Percentiles rank a stretch among this genome's conserved stretches.
Evolutionary conservation across 2,329 filamentous ascomycete genomes (phyloP).

Genomic region (Sporothrix dimorphospora): DNA sequence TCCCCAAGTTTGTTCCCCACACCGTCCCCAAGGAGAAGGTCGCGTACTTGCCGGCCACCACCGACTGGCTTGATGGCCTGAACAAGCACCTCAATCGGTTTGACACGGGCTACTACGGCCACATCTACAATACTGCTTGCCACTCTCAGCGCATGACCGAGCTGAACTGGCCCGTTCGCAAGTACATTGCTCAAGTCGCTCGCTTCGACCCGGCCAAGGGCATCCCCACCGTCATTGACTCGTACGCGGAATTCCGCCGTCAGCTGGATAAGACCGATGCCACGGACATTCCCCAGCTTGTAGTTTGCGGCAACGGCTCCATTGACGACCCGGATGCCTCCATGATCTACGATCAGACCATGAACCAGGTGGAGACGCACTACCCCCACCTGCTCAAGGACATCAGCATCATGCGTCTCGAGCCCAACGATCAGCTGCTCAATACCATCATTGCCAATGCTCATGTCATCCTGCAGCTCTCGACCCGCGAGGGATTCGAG

Average conservation of each 20-base stretch:
- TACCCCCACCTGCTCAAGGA: slow-evolving; percentile 66
- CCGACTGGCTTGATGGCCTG: slow-evolving; percentile 81
- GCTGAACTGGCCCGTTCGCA: slow-evolving; percentile 61
- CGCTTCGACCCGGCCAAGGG: slow-evolving; percentile 85
- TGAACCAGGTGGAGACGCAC: slow-evolving; percentile 64
- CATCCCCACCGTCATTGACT: slow-evolving; percentile 74
- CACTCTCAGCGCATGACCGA: slow-evolving; percentile 61
- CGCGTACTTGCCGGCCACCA: slow-evolving; percentile 77
- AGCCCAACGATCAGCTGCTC: slow-evolving; percentile 77
- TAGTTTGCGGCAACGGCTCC: slow-evolving; percentile 78
- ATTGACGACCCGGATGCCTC: slow-evolving; percentile 80
- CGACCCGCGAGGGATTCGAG: slow-evolving; percentile 81
- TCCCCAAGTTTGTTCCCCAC: slow-evolving; percentile 72
- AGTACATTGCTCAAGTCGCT: slow-evolving; percentile 79
- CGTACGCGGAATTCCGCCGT: slow-evolving; percentile 73
- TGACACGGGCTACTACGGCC: slow-evolving; percentile 73
- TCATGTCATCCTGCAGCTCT: slow-evolving; percentile 75
- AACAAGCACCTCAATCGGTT: slow-evolving; percentile 74
- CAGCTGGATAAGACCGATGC: slow-evolving; percentile 57
- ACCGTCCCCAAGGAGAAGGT: slow-evolving; percentile 68
- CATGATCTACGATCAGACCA: slow-evolving; percentile 71
- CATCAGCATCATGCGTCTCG: slow-evolving; percentile 75
- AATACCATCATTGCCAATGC: slow-evolving; percentile 75
- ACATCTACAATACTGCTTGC: slow-evolving; percentile 70
- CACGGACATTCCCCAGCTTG: slow-evolving; percentile 67